These are phyloP conservation scores for Stachybotrys chlorohalonatus DNA, from an alignment of 2,329 filamentous ascomycete genomes.

Conservation along the genomic window DNA sequence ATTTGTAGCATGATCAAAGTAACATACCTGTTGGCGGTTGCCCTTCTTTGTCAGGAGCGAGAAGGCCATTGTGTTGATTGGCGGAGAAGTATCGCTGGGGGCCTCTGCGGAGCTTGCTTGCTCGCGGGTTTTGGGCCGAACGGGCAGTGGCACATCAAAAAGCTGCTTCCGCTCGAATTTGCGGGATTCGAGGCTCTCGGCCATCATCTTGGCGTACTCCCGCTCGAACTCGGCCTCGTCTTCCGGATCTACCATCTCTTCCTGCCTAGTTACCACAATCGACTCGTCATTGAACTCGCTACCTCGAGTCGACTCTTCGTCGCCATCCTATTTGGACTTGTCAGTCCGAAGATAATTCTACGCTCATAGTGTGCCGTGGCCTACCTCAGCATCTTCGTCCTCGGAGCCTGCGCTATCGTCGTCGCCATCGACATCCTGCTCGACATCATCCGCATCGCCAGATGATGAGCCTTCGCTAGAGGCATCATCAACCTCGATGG, in stretches of 20 bases:
- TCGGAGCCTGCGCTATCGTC: slow-evolving; percentile 47
- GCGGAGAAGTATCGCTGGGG: slow-evolving; percentile 11
- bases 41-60: slow-evolving; percentile 92
- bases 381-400: slow-evolving; percentile 52
- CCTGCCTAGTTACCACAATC: slow-evolving; percentile 83
- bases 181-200: slow-evolving; percentile 88
- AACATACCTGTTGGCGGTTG: slow-evolving; percentile 76
- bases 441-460: slow-evolving; percentile 62
- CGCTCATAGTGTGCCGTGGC: background rate
- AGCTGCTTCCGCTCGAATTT: slow-evolving; percentile 92
- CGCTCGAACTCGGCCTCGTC: slow-evolving; percentile 96
- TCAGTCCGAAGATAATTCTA: background rate
- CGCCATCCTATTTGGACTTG: slow-evolving; percentile 25
- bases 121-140: slow-evolving; percentile 64
- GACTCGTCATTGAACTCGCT: slow-evolving; percentile 75
- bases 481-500: slow-evolving; percentile 61
- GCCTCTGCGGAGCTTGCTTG: slow-evolving; percentile 21
- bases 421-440: slow-evolving; percentile 50
- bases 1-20: background rate
- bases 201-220: slow-evolving; percentile 97
- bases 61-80: slow-evolving; percentile 75
- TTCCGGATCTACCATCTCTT: slow-evolving; percentile 85
- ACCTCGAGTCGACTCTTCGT: slow-evolving; percentile 40
- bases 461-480: slow-evolving; percentile 65
- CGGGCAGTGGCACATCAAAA: slow-evolving; percentile 95